Percentiles rank a stretch among this genome's conserved stretches.
These are phyloP conservation scores for Starmerella cellae DNA, from an alignment of 805 yeast species.

Conservation along the genomic window DNA sequence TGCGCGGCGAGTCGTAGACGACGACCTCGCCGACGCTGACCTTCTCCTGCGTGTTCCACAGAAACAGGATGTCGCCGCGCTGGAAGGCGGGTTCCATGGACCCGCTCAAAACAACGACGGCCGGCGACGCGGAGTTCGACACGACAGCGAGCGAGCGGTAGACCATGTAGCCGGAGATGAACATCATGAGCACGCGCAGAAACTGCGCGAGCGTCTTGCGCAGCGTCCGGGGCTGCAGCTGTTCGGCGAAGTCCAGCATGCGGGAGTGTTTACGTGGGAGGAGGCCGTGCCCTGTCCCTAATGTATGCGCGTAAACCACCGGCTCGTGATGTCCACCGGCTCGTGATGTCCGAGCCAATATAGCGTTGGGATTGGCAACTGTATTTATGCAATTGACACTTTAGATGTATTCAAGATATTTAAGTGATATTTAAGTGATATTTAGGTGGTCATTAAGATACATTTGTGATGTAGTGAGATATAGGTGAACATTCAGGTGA, in stretches of 20 bases:
- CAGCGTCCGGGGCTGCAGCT: constrained; percentile 18
- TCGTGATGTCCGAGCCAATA: too few relatives aligned
- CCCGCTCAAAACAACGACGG: constrained; percentile 93
- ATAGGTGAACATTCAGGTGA: too few relatives aligned
- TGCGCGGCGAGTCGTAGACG: constrained; percentile 70
- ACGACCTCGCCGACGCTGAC: constrained; percentile 83
- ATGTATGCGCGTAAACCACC: background rate
- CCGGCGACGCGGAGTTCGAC: constrained; percentile 78
- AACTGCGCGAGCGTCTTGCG: constrained; percentile 35
- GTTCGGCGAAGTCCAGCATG: constrained; percentile 9
- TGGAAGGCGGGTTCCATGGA: constrained; percentile 99
- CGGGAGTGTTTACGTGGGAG: background rate
- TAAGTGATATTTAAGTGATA: too few relatives aligned
- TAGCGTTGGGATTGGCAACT: too few relatives aligned
- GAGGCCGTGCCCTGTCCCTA: background rate
- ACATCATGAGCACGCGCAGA: constrained; percentile 60
- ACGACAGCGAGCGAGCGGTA: constrained; percentile 74
- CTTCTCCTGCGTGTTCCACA: constrained; percentile 68
- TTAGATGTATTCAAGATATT: too few relatives aligned
- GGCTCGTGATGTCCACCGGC: too few relatives aligned
- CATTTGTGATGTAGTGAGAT: too few relatives aligned
- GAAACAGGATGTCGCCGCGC: constrained; percentile 82
- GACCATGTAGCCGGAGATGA: constrained; percentile 79
- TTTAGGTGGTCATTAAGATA: too few relatives aligned
- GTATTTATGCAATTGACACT: too few relatives aligned